These are phyloP conservation scores for Mycosphaerella sp. DNA, from an alignment of 2,329 filamentous ascomycete genomes.

Conservation along the genomic window DNA sequence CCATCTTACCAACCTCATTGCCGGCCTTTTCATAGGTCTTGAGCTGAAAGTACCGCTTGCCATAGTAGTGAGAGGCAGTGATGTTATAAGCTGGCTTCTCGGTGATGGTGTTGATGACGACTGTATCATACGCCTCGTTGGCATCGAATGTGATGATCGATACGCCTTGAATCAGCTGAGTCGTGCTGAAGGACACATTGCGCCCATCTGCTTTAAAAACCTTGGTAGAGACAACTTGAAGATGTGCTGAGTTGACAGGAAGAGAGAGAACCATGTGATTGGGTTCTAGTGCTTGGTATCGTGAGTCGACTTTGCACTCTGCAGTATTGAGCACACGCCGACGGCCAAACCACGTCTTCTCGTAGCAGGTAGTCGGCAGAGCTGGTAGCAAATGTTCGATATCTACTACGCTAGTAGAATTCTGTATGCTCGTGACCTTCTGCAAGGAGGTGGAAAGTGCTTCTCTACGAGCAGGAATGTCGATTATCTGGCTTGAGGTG, in stretches of 20 bases:
- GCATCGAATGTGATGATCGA: constrained; percentile 25
- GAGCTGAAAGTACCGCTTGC: constrained; percentile 1
- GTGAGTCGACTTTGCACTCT: background rate
- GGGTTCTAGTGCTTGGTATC: constrained; percentile 13
- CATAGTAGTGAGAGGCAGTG: constrained; percentile 25
- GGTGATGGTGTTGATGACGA: constrained; percentile 23
- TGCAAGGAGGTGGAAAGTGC: constrained; percentile 20
- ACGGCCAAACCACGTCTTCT: background rate
- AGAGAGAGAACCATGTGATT: constrained; percentile 29
- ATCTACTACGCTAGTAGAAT: constrained; percentile 21
- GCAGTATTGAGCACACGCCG: background rate
- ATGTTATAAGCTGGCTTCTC: constrained; percentile 20
- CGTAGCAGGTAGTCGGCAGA: constrained; percentile 8
- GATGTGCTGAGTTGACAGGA: constrained; percentile 8
- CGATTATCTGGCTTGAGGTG: background rate
- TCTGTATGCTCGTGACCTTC: constrained; percentile 12
- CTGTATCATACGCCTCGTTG: constrained; percentile 24
- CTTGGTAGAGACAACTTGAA: constrained; percentile 1
- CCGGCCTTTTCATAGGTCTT: constrained; percentile 24
- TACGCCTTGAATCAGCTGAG: constrained; percentile 29
- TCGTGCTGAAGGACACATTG: constrained; percentile 19
- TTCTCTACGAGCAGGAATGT: constrained; percentile 17
- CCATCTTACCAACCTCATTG: constrained; percentile 25
- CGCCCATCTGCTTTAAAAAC: constrained; percentile 10
- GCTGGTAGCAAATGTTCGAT: constrained; percentile 26